A percentile compares a stretch with the other conserved stretches of the same genome.
Conservation (phyloP, 768 basidiomycete species). For the Mrakia gelida region DNA sequence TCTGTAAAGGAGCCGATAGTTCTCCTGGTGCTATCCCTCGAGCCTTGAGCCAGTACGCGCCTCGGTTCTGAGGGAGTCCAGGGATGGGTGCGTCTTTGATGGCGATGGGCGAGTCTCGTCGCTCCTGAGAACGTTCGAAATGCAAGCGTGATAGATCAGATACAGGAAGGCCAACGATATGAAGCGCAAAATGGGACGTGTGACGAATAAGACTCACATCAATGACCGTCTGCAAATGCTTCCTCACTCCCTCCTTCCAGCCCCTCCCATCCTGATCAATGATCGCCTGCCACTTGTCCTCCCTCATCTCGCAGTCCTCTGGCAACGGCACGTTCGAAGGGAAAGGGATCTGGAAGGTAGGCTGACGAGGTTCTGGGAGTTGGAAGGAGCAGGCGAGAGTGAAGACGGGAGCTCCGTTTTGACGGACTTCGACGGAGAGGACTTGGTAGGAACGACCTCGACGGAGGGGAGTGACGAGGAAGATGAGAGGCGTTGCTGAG, state of each 20-base stretch:
- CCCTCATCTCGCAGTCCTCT: constrained; percentile 40
- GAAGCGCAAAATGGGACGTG: background rate
- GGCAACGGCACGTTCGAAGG: constrained; percentile 37
- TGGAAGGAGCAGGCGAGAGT: constrained; percentile 42
- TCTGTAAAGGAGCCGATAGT: constrained; percentile 10
- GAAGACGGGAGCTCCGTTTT: constrained; percentile 41
- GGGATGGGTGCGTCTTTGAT: constrained; percentile 1
- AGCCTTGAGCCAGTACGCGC: constrained; percentile 28
- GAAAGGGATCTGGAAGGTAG: constrained; percentile 31
- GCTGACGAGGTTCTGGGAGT: constrained; percentile 33
- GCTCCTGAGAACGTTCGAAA: background rate
- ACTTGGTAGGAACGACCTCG: constrained; percentile 37
- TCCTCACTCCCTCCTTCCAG: background rate
- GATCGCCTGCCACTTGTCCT: constrained; percentile 26
- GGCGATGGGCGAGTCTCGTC: background rate
- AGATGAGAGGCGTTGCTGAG: constrained; percentile 37
- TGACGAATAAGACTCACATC: background rate
- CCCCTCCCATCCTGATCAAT: background rate
- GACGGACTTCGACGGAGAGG: constrained; percentile 40
- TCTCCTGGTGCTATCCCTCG: constrained; percentile 5
- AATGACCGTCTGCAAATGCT: background rate
- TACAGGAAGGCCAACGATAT: background rate
- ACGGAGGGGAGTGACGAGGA: constrained; percentile 40
- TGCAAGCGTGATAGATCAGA: background rate
- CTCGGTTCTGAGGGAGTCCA: background rate